Evolutionary conservation across 1,139 yeast genomes (phyloP).

Genomic region (Saccharomycopsis hybrid): DNA sequence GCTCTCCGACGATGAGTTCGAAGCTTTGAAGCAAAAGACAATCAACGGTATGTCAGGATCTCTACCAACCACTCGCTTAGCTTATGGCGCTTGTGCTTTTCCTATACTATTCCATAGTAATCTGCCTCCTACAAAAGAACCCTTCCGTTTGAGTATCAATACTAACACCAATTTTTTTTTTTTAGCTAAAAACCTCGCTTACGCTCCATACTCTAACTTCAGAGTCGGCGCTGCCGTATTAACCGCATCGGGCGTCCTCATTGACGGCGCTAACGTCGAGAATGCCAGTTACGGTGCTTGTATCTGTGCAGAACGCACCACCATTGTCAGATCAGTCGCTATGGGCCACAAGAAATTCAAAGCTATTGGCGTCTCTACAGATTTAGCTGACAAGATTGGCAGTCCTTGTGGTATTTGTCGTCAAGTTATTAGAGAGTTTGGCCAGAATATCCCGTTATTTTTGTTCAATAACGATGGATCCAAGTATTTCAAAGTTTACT

Average conservation of each 20-base stretch:
- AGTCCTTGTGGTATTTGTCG: conserved; percentile 95
- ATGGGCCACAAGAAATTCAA: conserved; percentile 41
- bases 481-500: conserved; percentile 35
- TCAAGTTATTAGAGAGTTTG: conserved; percentile 79
- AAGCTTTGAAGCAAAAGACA: conserved; percentile 10
- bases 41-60: conserved; percentile 12
- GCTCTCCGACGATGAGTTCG: conserved; percentile 15
- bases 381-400: conserved; percentile 45
- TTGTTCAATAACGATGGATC: conserved; percentile 55
- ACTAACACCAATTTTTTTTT: not conserved
- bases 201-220: conserved; percentile 80
- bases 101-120: too few relatives aligned
- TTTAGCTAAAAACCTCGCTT: conserved; percentile 48
- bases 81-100: not conserved
- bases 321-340: conserved; percentile 55
- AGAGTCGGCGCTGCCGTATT: conserved; percentile 79
- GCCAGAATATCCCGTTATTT: conserved; percentile 42
- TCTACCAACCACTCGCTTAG: not conserved
- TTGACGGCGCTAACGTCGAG: conserved; percentile 83
- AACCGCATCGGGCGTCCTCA: conserved; percentile 41
- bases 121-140: too few relatives aligned
- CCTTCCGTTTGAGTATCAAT: not conserved
- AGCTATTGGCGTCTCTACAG: conserved; percentile 71
- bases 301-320: conserved; percentile 86
- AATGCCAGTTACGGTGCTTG: conserved; percentile 88